Percentiles rank a stretch among this genome's conserved stretches.
phyloP scores from a whole-genome alignment of 148 eudicot species.

The Limonium bicolor region DNA sequence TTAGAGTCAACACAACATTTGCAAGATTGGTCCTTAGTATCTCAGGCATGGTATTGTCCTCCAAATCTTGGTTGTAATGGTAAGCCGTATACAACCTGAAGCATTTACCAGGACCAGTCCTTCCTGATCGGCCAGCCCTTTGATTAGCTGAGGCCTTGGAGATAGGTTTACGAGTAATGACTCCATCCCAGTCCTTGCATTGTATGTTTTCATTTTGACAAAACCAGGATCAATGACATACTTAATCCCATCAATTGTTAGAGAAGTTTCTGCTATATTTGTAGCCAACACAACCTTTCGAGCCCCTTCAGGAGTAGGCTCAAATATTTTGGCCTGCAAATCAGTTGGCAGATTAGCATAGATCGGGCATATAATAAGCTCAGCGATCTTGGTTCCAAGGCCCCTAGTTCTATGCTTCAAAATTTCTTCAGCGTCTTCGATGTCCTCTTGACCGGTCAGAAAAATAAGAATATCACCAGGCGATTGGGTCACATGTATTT shows the following conservation, averaged over 20 bases:
- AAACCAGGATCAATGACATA: slow-evolving; percentile 79
- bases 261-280: slow-evolving; percentile 82
- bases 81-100: slow-evolving; percentile 52
- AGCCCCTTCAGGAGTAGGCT: slow-evolving; percentile 59
- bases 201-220: slow-evolving; percentile 53
- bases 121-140: slow-evolving; percentile 73
- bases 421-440: slow-evolving; percentile 57
- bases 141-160: slow-evolving; percentile 74
- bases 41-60: slow-evolving; percentile 54
- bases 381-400: slow-evolving; percentile 53
- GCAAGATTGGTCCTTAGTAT: slow-evolving; percentile 64
- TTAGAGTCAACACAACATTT: slow-evolving; percentile 59
- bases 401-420: slow-evolving; percentile 46
- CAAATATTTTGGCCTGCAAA: slow-evolving; percentile 63
- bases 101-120: slow-evolving; percentile 78
- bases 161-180: slow-evolving; percentile 46
- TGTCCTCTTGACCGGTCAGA: slow-evolving; percentile 81
- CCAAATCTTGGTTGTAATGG: slow-evolving; percentile 45
- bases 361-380: slow-evolving; percentile 60
- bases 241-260: slow-evolving; percentile 69
- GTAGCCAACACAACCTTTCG: slow-evolving; percentile 77
- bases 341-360: slow-evolving; percentile 70
- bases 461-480: slow-evolving; percentile 68
- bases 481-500: slow-evolving; percentile 63
- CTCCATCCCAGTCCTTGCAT: slow-evolving; percentile 66